phyloP scores from a whole-genome alignment of 1,284 basidiomycete species.

The Amylostereum areolatum region DNA sequence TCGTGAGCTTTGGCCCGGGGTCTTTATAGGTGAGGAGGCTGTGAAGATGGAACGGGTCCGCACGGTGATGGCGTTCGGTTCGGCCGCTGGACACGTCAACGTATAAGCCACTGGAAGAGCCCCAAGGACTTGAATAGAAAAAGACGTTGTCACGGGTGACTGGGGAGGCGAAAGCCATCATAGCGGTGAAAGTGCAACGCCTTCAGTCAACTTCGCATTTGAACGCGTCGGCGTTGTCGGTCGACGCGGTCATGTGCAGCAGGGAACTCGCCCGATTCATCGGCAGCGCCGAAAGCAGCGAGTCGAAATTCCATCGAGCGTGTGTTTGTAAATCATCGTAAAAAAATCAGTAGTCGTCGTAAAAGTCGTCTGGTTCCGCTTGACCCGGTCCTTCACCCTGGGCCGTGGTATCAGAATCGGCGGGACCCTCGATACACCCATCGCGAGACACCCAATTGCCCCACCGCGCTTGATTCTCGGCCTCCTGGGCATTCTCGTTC shows the following conservation, averaged over 20 bases:
- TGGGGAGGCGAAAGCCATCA: background rate
- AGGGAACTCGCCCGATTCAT: no score
- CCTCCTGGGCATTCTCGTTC: background rate
- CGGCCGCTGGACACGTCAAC: no score
- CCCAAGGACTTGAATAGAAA: background rate
- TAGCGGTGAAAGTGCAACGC: no score
- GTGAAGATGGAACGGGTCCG: conserved; percentile 14
- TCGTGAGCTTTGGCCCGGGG: conserved; percentile 17
- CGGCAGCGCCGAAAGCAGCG: no score
- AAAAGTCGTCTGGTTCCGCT: background rate
- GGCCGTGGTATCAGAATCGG: background rate
- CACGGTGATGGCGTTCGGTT: conserved; percentile 10
- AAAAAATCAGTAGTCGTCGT: no score
- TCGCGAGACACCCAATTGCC: background rate
- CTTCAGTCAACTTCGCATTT: no score
- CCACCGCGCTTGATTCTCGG: background rate
- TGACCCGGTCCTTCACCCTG: background rate
- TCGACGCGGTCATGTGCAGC: no score
- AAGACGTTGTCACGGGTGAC: background rate
- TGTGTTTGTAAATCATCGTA: no score
- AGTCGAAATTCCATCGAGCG: no score
- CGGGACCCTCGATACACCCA: background rate
- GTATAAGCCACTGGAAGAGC: no score
- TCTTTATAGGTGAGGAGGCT: conserved; percentile 19
- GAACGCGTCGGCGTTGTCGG: no score